These are phyloP conservation scores for Trichoderma sp. DNA, from an alignment of 2,329 filamentous ascomycete genomes.

Conservation along the genomic window DNA sequence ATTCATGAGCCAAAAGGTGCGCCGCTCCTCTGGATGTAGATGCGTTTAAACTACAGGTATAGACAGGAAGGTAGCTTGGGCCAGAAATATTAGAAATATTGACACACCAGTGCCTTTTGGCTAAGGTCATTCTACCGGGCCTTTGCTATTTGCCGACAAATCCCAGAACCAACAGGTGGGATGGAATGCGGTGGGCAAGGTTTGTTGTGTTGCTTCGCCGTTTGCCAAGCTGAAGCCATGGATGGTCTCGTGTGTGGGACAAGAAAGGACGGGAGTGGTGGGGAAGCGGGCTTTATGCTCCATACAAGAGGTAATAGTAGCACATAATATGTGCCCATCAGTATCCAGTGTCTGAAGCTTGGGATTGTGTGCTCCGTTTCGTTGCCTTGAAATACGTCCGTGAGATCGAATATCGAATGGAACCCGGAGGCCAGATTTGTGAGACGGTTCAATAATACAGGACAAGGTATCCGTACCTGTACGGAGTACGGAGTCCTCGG, in stretches of 20 bases:
- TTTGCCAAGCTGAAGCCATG: neutral
- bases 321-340: no score
- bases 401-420: neutral
- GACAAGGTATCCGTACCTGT: neutral
- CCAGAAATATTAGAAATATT: neutral
- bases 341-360: neutral
- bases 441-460: no score
- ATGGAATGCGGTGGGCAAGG: neutral
- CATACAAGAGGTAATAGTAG: no score
- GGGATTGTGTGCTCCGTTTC: neutral
- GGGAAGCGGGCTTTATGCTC: neutral
- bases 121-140: neutral
- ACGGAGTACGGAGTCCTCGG: no score
- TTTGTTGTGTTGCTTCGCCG: neutral
- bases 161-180: neutral
- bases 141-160: neutral
- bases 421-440: neutral
- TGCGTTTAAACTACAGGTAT: neutral
- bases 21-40: neutral
- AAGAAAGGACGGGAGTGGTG: neutral
- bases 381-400: neutral
- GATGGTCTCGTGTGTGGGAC: neutral
- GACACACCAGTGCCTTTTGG: neutral
- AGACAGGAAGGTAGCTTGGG: neutral
- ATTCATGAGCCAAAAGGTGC: neutral